Base-by-base conservation (phyloP, 1,284 basidiomycete genomes). In the Pseudozyma flocculosa region DNA sequence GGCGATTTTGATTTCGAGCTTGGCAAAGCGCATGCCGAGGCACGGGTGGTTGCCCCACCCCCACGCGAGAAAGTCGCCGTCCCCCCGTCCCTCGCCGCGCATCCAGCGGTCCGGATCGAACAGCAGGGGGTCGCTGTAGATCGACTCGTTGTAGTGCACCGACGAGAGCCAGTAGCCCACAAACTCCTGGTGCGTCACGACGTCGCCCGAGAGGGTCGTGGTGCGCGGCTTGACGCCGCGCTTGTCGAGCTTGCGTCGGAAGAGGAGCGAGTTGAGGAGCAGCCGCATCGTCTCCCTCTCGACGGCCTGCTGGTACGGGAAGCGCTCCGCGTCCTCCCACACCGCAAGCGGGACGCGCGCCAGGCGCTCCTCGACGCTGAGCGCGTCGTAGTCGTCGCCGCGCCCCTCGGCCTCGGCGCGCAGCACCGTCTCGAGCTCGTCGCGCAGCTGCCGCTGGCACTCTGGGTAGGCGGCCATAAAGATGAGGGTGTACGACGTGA, bases 1-100 rank as follows among this genome's bases (percentile, higher is more conserved):
- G 0, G 60, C 47, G 10, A 53, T 47, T 8, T 45, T 51, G 32
- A 70, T 61, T 30, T 70, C 67, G 23, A 66, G 38, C 41, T 69
- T 66, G 18, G 66, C 62, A 29, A 69, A 69, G 1, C 57, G 40
- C 59, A 69, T 66, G 4, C 66, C 66, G 1, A 61, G 36, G 21
- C 67, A 70, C 13, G 66, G 42, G 24, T 70, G 67, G 24, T 58
- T 40, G 4, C 67, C 67, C 26, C 53, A 37, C 23, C 67, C 67
- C 67, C 67, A 70, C 29, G 57, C 59, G 0, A 70, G 47, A 19
- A 70, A 70, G 19, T 70, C 63, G 14, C 53, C 46, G 10, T 60
- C 57, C 8, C 52, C 50, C 17, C 48, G 53, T 5, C 67, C 67
- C 38, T 70, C 62, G 3, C 60, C 59, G 14, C 59, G 36, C 0